phyloP scores from a whole-genome alignment of 2,329 filamentous ascomycete species.

The Penicillium sp. region DNA sequence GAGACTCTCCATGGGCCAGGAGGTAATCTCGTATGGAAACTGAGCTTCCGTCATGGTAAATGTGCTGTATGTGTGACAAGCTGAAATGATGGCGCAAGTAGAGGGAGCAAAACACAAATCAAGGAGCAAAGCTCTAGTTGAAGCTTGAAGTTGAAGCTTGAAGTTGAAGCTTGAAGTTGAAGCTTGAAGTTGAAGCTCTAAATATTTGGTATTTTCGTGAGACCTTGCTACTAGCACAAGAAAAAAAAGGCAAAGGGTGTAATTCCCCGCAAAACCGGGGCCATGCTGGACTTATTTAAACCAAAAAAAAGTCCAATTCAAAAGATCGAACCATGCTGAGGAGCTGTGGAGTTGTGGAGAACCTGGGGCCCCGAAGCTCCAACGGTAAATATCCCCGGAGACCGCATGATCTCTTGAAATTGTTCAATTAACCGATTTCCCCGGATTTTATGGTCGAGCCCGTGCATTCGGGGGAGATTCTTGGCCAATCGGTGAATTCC shows the following conservation, averaged over 20 bases:
- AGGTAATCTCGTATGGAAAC: not conserved
- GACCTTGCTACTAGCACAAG: not conserved
- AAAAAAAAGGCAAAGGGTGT: not conserved
- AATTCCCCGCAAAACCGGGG: conserved; percentile 8
- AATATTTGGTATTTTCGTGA: not conserved
- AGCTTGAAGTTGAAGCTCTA: not conserved
- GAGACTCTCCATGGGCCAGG: conserved; percentile 1
- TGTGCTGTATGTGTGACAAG: not conserved
- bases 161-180: not conserved
- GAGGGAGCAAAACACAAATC: not conserved
- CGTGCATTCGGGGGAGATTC: not conserved
- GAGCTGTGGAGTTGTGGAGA: conserved; percentile 7
- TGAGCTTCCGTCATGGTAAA: conserved; percentile 4
- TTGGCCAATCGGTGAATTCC: conserved; percentile 7
- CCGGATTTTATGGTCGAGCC: not conserved
- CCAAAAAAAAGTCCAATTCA: not conserved
- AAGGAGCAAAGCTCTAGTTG: not conserved
- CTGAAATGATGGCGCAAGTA: not conserved
- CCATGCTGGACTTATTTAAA: conserved; percentile 3
- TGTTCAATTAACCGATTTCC: conserved; percentile 11
- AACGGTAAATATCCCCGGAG: not conserved
- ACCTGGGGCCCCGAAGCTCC: conserved; percentile 3
- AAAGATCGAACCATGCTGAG: not conserved
- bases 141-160: not conserved
- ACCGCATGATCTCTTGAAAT: not conserved